Conservation (phyloP, 805 yeast genomes). For the Wickerhamomyces silvicola region DNA sequence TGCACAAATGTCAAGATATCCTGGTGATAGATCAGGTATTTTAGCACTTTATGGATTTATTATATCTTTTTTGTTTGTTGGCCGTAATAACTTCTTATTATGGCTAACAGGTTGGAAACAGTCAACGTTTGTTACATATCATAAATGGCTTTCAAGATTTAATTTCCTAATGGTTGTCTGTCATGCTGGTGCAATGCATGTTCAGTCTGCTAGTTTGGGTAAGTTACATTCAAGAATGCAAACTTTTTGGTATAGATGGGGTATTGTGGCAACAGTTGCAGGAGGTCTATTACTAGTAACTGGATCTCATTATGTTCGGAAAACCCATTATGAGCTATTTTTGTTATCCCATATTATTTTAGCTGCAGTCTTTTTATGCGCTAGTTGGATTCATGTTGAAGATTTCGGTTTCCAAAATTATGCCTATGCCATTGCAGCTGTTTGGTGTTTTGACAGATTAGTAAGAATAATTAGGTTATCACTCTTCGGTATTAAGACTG, state of each 20-base stretch:
- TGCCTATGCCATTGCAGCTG: slow-evolving; percentile 25
- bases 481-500: slow-evolving; percentile 18
- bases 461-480: slow-evolving; percentile 28
- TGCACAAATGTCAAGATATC: slow-evolving; percentile 19
- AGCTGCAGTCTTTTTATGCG: slow-evolving; percentile 44
- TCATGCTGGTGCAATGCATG: slow-evolving; percentile 18
- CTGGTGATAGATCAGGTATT: slow-evolving; percentile 22
- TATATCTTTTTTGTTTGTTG: slow-evolving; percentile 52
- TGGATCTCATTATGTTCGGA: slow-evolving; percentile 41
- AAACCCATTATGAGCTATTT: slow-evolving; percentile 53
- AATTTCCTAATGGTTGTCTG: slow-evolving; percentile 21
- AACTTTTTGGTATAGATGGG: slow-evolving; percentile 16
- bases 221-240: slow-evolving; percentile 7
- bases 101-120: slow-evolving; percentile 61
- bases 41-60: slow-evolving; percentile 37
- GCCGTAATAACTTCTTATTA: slow-evolving; percentile 64
- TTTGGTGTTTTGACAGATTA: slow-evolving; percentile 49
- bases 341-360: slow-evolving; percentile 47
- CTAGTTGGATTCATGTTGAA: slow-evolving; percentile 52
- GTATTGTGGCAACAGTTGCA: slow-evolving; percentile 12
- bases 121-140: slow-evolving; percentile 57
- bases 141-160: slow-evolving; percentile 56
- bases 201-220: slow-evolving; percentile 14
- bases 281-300: slow-evolving; percentile 7
- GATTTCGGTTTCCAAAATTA: slow-evolving; percentile 45